Percentiles rank a stretch among this genome's conserved stretches.
Conservation (phyloP, 495 filamentous ascomycete species). For the Penicillium lividum region DNA sequence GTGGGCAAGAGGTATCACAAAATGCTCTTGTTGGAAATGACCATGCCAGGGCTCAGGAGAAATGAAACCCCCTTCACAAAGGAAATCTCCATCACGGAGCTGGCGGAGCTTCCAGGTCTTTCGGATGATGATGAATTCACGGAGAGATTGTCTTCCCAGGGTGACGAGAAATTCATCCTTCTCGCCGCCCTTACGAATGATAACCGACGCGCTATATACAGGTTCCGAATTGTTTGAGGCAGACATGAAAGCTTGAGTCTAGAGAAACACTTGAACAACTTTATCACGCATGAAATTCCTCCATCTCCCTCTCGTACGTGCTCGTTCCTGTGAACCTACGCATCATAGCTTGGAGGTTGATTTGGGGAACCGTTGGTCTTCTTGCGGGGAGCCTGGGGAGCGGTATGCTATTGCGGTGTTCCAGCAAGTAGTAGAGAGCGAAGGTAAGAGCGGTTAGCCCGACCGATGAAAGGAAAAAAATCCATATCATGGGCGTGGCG, state of each 20-base stretch:
- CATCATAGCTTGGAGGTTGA: constrained; percentile 4
- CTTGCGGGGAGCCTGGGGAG: not conserved
- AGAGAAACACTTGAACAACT: not conserved
- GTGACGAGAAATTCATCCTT: constrained; percentile 13
- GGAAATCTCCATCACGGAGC: constrained; percentile 13
- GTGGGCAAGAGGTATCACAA: constrained; percentile 23
- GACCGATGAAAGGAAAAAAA: constrained; percentile 31
- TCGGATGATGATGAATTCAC: constrained; percentile 23
- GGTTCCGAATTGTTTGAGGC: not conserved
- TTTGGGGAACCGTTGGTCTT: not conserved
- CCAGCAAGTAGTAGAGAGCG: constrained; percentile 11
- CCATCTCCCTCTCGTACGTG: not conserved
- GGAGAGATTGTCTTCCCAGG: constrained; percentile 10
- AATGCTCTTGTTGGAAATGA: constrained; percentile 32
- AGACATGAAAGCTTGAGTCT: not conserved
- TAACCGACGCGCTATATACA: constrained; percentile 18
- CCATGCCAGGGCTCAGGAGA: constrained; percentile 9
- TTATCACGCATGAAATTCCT: not conserved
- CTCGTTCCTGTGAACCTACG: not conserved
- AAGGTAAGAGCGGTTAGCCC: constrained; percentile 30
- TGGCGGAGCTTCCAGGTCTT: constrained; percentile 25
- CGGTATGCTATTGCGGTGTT: not conserved
- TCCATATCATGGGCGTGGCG: constrained; percentile 38
- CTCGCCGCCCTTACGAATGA: constrained; percentile 12
- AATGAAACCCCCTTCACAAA: no score